Base-by-base conservation (phyloP, 2,329 filamentous ascomycete species). In the Colletotrichum zoysiae region DNA sequence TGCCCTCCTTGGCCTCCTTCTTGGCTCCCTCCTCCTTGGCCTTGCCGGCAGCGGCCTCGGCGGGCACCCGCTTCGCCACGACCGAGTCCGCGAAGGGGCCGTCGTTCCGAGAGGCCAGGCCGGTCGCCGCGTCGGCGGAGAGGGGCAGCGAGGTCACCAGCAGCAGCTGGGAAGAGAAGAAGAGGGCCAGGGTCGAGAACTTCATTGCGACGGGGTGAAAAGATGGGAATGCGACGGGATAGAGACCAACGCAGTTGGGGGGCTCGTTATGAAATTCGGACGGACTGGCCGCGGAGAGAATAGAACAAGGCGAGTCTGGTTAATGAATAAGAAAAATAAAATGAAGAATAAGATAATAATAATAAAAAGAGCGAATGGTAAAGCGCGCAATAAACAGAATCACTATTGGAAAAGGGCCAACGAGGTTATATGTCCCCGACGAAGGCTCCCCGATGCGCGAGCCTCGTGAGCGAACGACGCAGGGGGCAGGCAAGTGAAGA, bases 1-100 rank as follows among this genome's bases (percentile, higher is more conserved):
- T 58, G 30, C 74, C 7, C 51, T 62, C 20, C 48, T 62, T 3
- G 16, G 42, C 74, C 26, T 35, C 73, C 11, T 56, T 12, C 14
- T n/a, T 53, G 44, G 48, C 57, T 26, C 3, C 74, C 7, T 56
- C 73, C 11, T 56, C 30, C 5, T 26, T 53, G 35, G 57, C 62
- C 18, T 40, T 59, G 2, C 48, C 61, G 1, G 65, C 42, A 3
- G 60, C 35, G 3, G 23, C 38, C 3, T 63, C 53, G 9, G 65
- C 51, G 12, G 65, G 35, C 26, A 30, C 51, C 30, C 68, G 60
- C 38, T 40, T 51, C 48, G 26, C n/a, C 18, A 64, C n/a, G 12
- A 26, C 14, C 0, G 6, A 18, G 5, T 20, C 12, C 18, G 3
- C 23, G 14, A 42, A 5, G 3, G 57, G n/a, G 16, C 2, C 33